Percentiles rank a stretch among this genome's conserved stretches.
Evolutionary conservation across 805 yeast species (phyloP).

Genomic region (Teunomyces tritomae): DNA sequence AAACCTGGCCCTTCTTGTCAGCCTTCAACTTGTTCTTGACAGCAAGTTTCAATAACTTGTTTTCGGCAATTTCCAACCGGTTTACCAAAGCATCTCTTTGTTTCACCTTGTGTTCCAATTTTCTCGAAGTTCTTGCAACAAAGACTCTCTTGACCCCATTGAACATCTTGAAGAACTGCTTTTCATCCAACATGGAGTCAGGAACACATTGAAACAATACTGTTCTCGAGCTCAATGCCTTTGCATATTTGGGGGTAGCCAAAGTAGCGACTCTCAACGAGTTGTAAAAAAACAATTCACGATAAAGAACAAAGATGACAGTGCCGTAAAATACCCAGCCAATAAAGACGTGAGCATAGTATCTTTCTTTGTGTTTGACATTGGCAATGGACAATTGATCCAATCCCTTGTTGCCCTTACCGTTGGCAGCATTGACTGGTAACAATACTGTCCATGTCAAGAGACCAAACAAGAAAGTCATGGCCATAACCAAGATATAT

Average conservation of each 20-base stretch:
- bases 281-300: conserved; percentile 77
- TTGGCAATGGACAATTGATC: conserved; percentile 79
- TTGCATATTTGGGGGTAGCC: conserved; percentile 78
- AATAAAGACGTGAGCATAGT: conserved; percentile 82
- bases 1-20: conserved; percentile 58
- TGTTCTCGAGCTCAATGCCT: conserved; percentile 71
- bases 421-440: conserved; percentile 79
- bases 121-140: conserved; percentile 65
- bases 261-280: conserved; percentile 75
- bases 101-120: conserved; percentile 53
- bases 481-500: conserved; percentile 59
- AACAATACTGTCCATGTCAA: conserved; percentile 65
- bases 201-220: conserved; percentile 86
- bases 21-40: conserved; percentile 60
- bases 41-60: conserved; percentile 55
- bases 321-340: conserved; percentile 77
- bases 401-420: conserved; percentile 61
- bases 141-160: conserved; percentile 81
- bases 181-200: conserved; percentile 64
- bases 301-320: conserved; percentile 68
- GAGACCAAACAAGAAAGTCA: conserved; percentile 44
- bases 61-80: conserved; percentile 67
- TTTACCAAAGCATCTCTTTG: conserved; percentile 59
- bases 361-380: conserved; percentile 56
- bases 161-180: conserved; percentile 70